Base-by-base conservation (phyloP, 495 filamentous ascomycete genomes). In the Chaetomium fimeti region DNA sequence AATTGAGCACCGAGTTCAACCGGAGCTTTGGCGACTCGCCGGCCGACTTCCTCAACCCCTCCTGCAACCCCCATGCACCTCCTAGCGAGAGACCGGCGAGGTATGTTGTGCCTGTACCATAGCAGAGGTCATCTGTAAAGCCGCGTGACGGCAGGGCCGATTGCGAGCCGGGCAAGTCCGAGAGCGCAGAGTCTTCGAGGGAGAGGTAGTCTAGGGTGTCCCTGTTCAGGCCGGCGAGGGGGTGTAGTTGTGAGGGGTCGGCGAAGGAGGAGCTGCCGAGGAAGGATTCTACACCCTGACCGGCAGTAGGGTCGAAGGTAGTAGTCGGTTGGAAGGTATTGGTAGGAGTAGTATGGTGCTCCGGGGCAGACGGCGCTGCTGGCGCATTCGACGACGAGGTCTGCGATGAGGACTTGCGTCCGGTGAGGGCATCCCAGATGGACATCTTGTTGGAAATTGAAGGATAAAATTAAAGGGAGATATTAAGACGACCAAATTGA, bases 81-180 rank as follows among this genome's bases (percentile, higher is more conserved):
- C 94, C 94, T 47, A 95, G 58, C n/a, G 90, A 84, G 66, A 98
- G 80, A 1, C 88, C 94, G 13, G 87, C 80, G 57, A 98, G 84
- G 76, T 98, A 98, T 67, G 91, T 96, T 42, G 93, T 87, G 61
- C 94, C 94, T 27, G 93, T 92, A 70, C 95, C 95, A 74, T 98
- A 98, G 78, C 94, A 98, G 56, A 98, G 86, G 76, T 98, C 94
- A 74, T 98, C 94, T 57, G 91, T 94, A 87, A 95, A 98, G 69
- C 94, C 94, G 73, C 95, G 88, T 29, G 92, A 96, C 5, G 95
- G 95, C 40, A 98, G 84, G 42, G 91, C 88, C 16, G 92, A 91
- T 62, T 89, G 89, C 47, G 85, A 82, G 70, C 92, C 93, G 57
- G 94, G 91, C n/a, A 96, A 84, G 70, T 93, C 83, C 43, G 92